Base-by-base conservation (phyloP, 75 land plant species). In the Selaginella moellendorffii region DNA sequence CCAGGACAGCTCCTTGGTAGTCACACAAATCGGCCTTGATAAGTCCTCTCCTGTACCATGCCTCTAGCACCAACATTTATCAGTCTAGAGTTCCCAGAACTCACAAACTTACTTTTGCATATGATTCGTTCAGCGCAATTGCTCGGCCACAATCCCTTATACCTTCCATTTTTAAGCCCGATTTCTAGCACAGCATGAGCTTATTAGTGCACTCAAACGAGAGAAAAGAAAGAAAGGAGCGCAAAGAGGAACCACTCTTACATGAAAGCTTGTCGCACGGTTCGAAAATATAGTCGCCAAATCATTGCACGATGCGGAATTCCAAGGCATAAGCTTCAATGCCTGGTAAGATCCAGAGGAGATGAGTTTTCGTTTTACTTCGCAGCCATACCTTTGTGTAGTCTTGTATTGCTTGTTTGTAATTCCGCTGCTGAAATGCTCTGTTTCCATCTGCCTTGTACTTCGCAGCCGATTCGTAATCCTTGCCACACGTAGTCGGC, bases 31-130 rank as follows among this genome's bases (percentile, higher is more conserved):
- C 72, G 60, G 68, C 75, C 74, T 74, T 70, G 29, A 77, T 74
- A 46, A 68, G 72, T 17, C 84, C 84, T 74, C 90, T 81, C 61
- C 87, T 77, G 54, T 81, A 85, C 90, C 86, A 89, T 66, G 84
- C 96, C 96, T 88, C 51, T 27, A 56, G 25, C 17, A 69, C 54
- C 31, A 27, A 53, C 30, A 21, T 28, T 52, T 59, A 31, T 26
- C 36, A 72, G 22, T 36, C 10, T 14, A 36, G 10, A 5, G 5
- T 36, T 5, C 14, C 14, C 46, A 36, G 46, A 36, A 36, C 31
- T 29, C 27, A 62, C 24, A 62, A 36, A 69, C 14, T 18, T 52
- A 85, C 92, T 88, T 88, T 88, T 52, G 82, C 65, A 79, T 86
- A 79, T 14, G 30, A 22, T 36, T 83, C 80, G 24, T 69, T 69